Conservation (phyloP, 1,139 yeast species). For the Citeromyces hawaiiensis region DNA sequence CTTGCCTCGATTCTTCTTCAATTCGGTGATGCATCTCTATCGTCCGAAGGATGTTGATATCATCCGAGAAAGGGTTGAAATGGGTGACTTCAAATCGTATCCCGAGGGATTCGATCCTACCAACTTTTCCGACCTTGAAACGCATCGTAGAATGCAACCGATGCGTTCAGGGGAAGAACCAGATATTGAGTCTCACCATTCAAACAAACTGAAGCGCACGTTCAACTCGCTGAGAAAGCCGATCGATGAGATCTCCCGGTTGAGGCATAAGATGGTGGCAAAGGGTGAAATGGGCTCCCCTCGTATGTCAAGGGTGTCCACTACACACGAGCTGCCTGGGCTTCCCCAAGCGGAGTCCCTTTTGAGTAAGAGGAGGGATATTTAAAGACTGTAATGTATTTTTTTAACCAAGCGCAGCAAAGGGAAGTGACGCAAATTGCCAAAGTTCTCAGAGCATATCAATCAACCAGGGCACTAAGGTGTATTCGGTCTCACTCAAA, state of each 20-base stretch:
- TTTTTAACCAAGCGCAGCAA: too few relatives aligned
- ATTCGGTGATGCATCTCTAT: slow-evolving; percentile 46
- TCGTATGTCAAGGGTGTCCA: not conserved
- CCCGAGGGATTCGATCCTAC: slow-evolving; percentile 51
- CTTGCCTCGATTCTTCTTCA: slow-evolving; percentile 63
- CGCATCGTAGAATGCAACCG: slow-evolving; percentile 16
- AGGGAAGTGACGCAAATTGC: too few relatives aligned
- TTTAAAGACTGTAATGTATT: not conserved
- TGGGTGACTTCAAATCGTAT: slow-evolving; percentile 38
- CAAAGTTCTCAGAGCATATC: too few relatives aligned
- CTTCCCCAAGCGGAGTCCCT: slow-evolving; percentile 3
- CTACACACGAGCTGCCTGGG: slow-evolving; percentile 4
- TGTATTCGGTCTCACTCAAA: too few relatives aligned
- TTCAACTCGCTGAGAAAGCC: not conserved
- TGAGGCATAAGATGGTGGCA: not conserved
- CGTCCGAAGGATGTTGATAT: slow-evolving; percentile 77
- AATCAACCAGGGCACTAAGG: too few relatives aligned
- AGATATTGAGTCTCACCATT: not conserved
- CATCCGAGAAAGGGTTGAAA: slow-evolving; percentile 58
- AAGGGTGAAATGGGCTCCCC: not conserved
- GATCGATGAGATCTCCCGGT: not conserved
- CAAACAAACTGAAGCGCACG: not conserved
- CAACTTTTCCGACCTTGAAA: slow-evolving; percentile 31
- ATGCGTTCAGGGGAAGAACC: not conserved
- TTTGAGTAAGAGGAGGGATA: not conserved